Evolutionary conservation across 2,329 filamentous ascomycete genomes (phyloP), one percentile per base, ranked within the genome.

Genomic region (Herpotrichia juniperi): DNA sequence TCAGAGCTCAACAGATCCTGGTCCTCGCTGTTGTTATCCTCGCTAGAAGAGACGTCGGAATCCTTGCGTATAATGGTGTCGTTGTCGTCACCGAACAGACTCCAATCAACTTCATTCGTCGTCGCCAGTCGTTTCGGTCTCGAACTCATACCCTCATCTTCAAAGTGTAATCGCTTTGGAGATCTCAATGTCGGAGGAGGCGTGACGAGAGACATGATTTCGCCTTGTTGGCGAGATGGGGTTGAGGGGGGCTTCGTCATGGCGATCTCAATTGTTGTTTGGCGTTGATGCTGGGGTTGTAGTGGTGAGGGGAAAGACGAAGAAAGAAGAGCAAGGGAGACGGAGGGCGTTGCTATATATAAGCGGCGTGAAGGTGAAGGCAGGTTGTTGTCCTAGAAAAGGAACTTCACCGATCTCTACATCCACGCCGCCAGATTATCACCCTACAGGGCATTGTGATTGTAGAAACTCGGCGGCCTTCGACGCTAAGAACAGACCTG

Each of bases 161-260:
- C 10, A 42, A 60, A 66, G 2, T 42, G 51, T 4, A 44, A 48
- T 8, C 35, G 48, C 35, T 63, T 64, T 17, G 8, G 10, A 10
- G 46, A 48, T 0, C 44, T 37, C 21, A 53, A 60, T 0, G 64
- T 69, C 1, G 57, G 50, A 1, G 66, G 67, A 9, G 64, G 64
- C 1, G 67, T 66, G 0, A 64, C 39, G 0, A 59, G n/a, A 5
- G 12, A 16, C 9, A 9, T 6, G 4, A 4, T 10, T 14, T 42
- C 10, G 4, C 16, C 39, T n/a, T 5, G 5, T 28, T 40, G 37
- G 19, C 22, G 8, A 8, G 22, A 12, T 4, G 39, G 39, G 16
- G 22, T 42, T 8, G 19, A 8, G 21, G 25, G 39, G 28, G 28
- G 28, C 9, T n/a, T 9, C n/a, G 28, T 31, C 28, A n/a, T n/a